Evolutionary conservation across 129 eudicot species (phyloP).

Genomic region (Heracleum sosnowskyi): DNA sequence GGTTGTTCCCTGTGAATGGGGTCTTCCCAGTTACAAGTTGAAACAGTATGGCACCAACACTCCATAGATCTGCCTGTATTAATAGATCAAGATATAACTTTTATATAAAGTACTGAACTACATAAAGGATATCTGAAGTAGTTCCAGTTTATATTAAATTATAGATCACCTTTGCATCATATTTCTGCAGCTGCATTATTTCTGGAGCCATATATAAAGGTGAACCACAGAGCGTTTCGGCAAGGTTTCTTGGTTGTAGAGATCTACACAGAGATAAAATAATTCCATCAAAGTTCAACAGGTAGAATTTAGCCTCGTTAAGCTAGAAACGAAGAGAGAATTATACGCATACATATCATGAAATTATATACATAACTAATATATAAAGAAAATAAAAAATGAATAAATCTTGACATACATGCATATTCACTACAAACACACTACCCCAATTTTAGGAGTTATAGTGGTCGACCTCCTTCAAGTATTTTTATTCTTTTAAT

Average conservation of each 20-base stretch:
- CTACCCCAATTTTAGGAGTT: too few species aligned
- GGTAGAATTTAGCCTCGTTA: not conserved
- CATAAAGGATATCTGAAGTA: not conserved
- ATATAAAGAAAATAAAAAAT: too few species aligned
- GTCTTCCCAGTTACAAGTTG: slow-evolving; percentile 95
- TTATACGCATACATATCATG: not conserved
- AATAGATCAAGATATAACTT: slow-evolving; percentile 8
- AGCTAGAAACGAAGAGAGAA: not conserved
- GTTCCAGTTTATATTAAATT: slow-evolving; percentile 7
- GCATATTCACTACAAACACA: too few species aligned
- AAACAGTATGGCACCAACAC: slow-evolving; percentile 86
- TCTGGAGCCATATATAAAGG: slow-evolving; percentile 92
- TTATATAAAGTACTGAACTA: too few species aligned
- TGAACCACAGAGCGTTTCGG: slow-evolving; percentile 94
- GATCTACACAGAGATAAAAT: slow-evolving; percentile 44
- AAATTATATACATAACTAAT: too few species aligned
- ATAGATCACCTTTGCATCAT: slow-evolving; percentile 86
- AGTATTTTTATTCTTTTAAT: too few species aligned
- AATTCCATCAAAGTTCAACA: not conserved
- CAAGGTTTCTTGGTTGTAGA: slow-evolving; percentile 81
- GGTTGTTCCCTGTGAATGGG: slow-evolving; percentile 86
- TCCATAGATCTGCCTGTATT: slow-evolving; percentile 98
- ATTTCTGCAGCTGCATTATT: slow-evolving; percentile 86
- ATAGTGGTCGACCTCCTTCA: too few species aligned
- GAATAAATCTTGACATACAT: too few species aligned